These are phyloP conservation scores for Polytolypa hystricis DNA, from an alignment of 2,329 filamentous ascomycete species.

Conservation along the genomic window DNA sequence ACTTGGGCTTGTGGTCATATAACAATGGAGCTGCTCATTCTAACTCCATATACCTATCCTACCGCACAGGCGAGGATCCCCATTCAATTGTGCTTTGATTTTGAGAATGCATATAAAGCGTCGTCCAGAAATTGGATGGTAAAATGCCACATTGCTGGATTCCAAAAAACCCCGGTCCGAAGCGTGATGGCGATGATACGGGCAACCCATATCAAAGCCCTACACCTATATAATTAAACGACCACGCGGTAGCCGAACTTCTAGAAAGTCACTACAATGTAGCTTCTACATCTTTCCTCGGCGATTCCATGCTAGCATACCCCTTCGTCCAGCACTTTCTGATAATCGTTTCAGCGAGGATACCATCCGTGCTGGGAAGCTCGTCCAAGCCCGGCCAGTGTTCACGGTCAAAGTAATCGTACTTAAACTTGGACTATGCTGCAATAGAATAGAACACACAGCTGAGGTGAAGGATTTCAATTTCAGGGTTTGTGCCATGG, in stretches of 20 bases:
- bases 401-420: slow-evolving; percentile 7
- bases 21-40: background rate
- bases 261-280: background rate
- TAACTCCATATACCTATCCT: background rate
- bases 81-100: slow-evolving; percentile 1
- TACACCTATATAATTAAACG: background rate
- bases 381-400: slow-evolving; percentile 5
- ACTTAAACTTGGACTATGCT: slow-evolving; percentile 5
- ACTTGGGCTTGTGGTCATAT: slow-evolving; percentile 4
- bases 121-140: background rate
- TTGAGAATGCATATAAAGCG: slow-evolving; percentile 1
- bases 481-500: background rate
- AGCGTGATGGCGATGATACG: slow-evolving; percentile 3
- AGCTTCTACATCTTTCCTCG: slow-evolving; percentile 6
- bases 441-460: slow-evolving; percentile 6
- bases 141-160: slow-evolving; percentile 1
- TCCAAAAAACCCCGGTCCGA: slow-evolving; percentile 2
- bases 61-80: slow-evolving; percentile 1
- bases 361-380: slow-evolving; percentile 7
- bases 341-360: slow-evolving; percentile 5
- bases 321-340: slow-evolving; percentile 7
- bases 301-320: slow-evolving; percentile 8
- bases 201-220: background rate
- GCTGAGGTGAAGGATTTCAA: slow-evolving; percentile 1
- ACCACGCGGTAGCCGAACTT: background rate